Evolutionary conservation across 345 rosid species (phyloP).

Genomic region (Hibiscus syriacus): DNA sequence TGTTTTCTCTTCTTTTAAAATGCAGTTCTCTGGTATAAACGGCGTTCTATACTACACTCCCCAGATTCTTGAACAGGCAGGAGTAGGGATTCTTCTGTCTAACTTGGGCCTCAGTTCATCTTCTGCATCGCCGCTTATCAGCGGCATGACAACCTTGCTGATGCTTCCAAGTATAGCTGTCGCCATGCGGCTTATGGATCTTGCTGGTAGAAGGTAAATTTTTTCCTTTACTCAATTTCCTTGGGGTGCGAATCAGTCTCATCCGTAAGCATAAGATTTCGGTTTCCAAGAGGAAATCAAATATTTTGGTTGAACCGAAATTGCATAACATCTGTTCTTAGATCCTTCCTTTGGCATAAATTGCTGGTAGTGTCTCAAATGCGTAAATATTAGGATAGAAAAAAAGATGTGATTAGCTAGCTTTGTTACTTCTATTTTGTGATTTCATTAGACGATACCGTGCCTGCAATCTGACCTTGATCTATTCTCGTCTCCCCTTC

Average conservation of each 20-base stretch:
- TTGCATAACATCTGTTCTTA: too few species aligned
- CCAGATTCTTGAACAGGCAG: neutral
- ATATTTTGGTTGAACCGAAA: too few species aligned
- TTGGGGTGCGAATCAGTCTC: neutral
- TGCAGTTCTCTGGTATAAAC: neutral
- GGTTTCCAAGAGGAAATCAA: neutral
- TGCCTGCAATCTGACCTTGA: neutral
- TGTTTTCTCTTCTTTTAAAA: neutral
- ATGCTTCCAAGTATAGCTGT: neutral
- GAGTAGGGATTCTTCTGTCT: conserved; percentile 19
- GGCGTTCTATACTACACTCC: neutral
- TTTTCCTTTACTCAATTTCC: neutral
- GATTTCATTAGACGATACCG: neutral
- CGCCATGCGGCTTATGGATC: neutral
- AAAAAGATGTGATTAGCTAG: too few species aligned
- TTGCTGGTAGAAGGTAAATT: neutral
- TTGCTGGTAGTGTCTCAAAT: too few species aligned
- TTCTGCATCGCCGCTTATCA: neutral
- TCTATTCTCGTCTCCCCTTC: neutral
- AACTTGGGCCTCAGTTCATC: neutral
- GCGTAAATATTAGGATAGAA: too few species aligned
- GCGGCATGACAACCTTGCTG: neutral
- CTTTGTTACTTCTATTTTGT: too few species aligned
- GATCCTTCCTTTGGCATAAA: too few species aligned
- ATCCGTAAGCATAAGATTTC: neutral